Evolutionary conservation across 2,329 filamentous ascomycete species (phyloP).

Genomic region (Monosporascus sp.): DNA sequence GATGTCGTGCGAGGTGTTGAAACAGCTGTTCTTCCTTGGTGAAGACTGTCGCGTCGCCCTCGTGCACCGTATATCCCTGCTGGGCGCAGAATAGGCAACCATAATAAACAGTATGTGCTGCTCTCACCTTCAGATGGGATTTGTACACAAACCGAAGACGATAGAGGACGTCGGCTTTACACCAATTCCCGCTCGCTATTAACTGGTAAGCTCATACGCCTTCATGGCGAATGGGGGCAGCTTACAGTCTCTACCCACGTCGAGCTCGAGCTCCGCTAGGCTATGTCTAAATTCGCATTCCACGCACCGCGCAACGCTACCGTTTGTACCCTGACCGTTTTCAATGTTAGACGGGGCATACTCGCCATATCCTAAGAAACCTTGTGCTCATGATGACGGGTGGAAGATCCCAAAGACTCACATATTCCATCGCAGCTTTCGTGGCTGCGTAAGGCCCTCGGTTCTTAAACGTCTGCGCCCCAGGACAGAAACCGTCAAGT

Average conservation of each 20-base stretch:
- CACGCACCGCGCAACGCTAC: conserved; percentile 12
- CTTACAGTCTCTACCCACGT: conserved; percentile 14
- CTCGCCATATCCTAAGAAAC: too few species aligned
- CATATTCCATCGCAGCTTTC: conserved; percentile 20
- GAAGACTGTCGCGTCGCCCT: conserved; percentile 38
- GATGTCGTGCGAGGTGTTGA: conserved; percentile 33
- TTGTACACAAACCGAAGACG: conserved; percentile 38
- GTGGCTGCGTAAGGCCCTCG: conserved; percentile 32
- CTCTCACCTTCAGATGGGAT: conserved; percentile 30
- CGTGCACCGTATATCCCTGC: conserved; percentile 25
- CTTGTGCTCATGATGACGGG: not conserved
- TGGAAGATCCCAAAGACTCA: conserved; percentile 5
- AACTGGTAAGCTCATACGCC: not conserved
- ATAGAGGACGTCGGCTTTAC: conserved; percentile 29
- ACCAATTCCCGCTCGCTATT: conserved; percentile 29
- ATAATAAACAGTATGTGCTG: conserved; percentile 28
- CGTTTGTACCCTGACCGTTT: conserved; percentile 10
- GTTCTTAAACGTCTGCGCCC: conserved; percentile 30
- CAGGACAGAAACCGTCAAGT: conserved; percentile 33
- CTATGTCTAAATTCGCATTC: conserved; percentile 16
- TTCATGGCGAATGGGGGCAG: not conserved
- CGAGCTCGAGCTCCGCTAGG: conserved; percentile 13
- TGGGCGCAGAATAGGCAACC: conserved; percentile 36
- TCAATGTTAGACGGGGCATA: not conserved
- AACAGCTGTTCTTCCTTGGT: conserved; percentile 30